phyloP scores from a whole-genome alignment of 2,329 filamentous ascomycete species.

The Nemania abortiva region DNA sequence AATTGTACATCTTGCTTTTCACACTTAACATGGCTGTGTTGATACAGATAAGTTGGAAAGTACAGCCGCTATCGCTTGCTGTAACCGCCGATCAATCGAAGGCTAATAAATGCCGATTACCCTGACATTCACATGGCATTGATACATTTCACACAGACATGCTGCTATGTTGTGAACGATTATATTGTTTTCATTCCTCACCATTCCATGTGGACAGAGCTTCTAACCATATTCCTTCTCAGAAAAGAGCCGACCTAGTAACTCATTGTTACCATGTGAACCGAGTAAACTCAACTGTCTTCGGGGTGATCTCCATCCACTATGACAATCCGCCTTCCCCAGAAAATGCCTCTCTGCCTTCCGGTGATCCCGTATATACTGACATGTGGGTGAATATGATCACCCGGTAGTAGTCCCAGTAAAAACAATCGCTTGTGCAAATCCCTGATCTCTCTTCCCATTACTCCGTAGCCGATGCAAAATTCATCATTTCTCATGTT shows the following conservation, averaged over 20 bases:
- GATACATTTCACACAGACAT: neutral
- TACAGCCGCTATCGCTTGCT: neutral
- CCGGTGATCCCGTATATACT: constrained; percentile 30
- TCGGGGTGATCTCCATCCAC: neutral
- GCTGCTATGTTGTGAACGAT: neutral
- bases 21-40: neutral
- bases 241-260: neutral
- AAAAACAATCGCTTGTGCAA: constrained; percentile 38
- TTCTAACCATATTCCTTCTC: neutral
- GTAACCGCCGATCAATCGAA: neutral
- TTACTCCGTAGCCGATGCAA: constrained; percentile 46
- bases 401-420: constrained; percentile 3
- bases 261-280: constrained; percentile 1
- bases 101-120: neutral
- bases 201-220: constrained; percentile 2
- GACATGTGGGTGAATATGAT: constrained; percentile 9
- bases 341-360: constrained; percentile 5
- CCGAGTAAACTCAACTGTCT: neutral
- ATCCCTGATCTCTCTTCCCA: constrained; percentile 33
- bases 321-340: neutral
- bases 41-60: neutral
- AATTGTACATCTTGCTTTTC: neutral
- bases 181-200: constrained; percentile 1
- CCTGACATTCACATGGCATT: neutral
- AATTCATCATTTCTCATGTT: constrained; percentile 20